A percentile compares a stretch with the other conserved stretches of the same genome.
Conservation (phyloP, 495 filamentous ascomycete genomes). For the Pyronema domesticum region DNA sequence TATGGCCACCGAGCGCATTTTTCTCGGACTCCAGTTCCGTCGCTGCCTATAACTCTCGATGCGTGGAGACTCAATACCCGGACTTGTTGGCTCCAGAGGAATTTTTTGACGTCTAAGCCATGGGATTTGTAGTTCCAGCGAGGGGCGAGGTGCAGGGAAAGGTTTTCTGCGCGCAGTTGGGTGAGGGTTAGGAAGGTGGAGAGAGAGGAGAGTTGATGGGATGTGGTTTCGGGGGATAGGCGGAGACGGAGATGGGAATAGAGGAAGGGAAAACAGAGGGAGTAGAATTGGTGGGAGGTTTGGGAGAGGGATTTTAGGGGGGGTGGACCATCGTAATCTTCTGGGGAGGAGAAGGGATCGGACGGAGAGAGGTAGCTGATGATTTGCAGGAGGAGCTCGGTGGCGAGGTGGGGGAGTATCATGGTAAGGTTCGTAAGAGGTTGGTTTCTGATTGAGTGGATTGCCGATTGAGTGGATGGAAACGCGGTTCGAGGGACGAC, state of each 20-base stretch:
- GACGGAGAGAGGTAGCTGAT: slow-evolving; percentile 6
- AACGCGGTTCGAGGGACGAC: background rate
- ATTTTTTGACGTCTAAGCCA: slow-evolving; percentile 11
- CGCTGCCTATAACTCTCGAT: background rate
- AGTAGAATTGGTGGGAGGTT: slow-evolving; percentile 13
- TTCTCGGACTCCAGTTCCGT: slow-evolving; percentile 1
- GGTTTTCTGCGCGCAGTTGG: slow-evolving; percentile 5
- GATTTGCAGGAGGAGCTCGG: slow-evolving; percentile 20
- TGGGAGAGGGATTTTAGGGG: slow-evolving; percentile 16
- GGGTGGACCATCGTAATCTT: background rate
- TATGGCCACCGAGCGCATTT: slow-evolving; percentile 16
- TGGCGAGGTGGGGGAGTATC: slow-evolving; percentile 11
- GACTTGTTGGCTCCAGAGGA: slow-evolving; percentile 13
- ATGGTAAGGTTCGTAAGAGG: background rate
- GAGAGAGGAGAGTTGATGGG: slow-evolving; percentile 3
- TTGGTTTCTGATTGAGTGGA: background rate
- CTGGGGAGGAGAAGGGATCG: background rate
- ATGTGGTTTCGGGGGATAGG: slow-evolving; percentile 3
- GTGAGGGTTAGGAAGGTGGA: slow-evolving; percentile 7
- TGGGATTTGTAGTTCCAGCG: slow-evolving; percentile 12
- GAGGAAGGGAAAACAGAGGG: slow-evolving; percentile 12
- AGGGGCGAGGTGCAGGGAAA: slow-evolving; percentile 8
- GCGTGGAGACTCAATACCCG: slow-evolving; percentile 10
- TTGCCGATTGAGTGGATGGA: background rate
- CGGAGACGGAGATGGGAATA: slow-evolving; percentile 12